Conservation (phyloP, 2,329 filamentous ascomycete species). For the Aspergillus versicolor region DNA sequence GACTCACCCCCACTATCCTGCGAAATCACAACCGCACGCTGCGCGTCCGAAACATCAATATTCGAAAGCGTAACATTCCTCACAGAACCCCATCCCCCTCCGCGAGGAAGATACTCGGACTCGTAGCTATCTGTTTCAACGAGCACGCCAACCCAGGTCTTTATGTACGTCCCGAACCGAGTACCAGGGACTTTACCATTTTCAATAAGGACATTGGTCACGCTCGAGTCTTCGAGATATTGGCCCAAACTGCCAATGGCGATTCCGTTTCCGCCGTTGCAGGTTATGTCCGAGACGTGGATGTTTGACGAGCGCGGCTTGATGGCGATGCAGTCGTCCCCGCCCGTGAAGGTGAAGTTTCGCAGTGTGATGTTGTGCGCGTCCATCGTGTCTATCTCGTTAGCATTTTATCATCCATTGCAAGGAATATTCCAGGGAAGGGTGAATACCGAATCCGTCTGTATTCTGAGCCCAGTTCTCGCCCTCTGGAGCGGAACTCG, state of each 20-base stretch:
- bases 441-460: conserved; percentile 50
- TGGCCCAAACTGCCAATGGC: conserved; percentile 56
- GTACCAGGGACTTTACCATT: conserved; percentile 47
- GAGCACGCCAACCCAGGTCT: conserved; percentile 55
- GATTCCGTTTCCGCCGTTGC: conserved; percentile 53
- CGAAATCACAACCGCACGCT: conserved; percentile 45
- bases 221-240: conserved; percentile 55
- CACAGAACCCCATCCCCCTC: conserved; percentile 56
- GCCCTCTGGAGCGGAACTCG: conserved; percentile 51
- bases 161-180: conserved; percentile 54
- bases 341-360: conserved; percentile 56
- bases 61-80: conserved; percentile 53
- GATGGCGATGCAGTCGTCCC: conserved; percentile 61
- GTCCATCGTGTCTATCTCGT: conserved; percentile 52
- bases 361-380: conserved; percentile 49
- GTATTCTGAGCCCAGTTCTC: conserved; percentile 59
- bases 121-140: conserved; percentile 51
- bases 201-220: conserved; percentile 50
- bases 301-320: conserved; percentile 65
- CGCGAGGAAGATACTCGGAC: conserved; percentile 48
- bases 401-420: too few relatives aligned
- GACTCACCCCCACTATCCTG: conserved; percentile 49
- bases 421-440: neutral
- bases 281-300: conserved; percentile 54
- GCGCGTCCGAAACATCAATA: conserved; percentile 50